Evolutionary conservation across 2,329 filamentous ascomycete genomes (phyloP).

Genomic region (Zymoseptoria brevis): DNA sequence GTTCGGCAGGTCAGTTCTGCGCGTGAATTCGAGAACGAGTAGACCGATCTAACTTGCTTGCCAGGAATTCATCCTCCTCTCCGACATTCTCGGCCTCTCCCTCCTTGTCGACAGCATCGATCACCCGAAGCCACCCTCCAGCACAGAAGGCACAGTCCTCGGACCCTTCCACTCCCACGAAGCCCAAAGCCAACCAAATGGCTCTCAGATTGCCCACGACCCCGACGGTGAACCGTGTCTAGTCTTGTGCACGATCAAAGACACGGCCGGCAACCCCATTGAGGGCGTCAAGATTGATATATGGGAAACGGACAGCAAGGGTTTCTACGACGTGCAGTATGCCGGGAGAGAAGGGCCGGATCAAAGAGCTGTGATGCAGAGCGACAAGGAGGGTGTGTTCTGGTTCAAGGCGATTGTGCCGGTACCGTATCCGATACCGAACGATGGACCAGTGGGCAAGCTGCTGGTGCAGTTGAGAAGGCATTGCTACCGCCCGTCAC

Average conservation of each 20-base stretch:
- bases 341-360: conserved; percentile 55
- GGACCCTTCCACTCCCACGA: conserved; percentile 81
- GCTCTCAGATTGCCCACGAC: conserved; percentile 59
- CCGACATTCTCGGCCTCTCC: conserved; percentile 70
- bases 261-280: conserved; percentile 56
- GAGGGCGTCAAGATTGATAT: conserved; percentile 65
- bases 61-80: conserved; percentile 64
- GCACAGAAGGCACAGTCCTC: conserved; percentile 71
- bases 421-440: conserved; percentile 76
- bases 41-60: not conserved
- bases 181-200: conserved; percentile 50
- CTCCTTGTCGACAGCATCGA: conserved; percentile 76
- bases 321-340: conserved; percentile 76
- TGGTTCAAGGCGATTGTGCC: conserved; percentile 82
- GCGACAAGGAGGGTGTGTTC: conserved; percentile 64
- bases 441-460: conserved; percentile 75
- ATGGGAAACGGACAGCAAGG: conserved; percentile 77
- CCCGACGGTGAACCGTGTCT: conserved; percentile 61
- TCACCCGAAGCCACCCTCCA: conserved; percentile 63
- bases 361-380: conserved; percentile 63
- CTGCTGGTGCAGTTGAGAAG: conserved; percentile 57
- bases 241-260: conserved; percentile 63
- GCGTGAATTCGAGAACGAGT: not conserved
- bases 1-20: conserved; percentile 55
- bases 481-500: conserved; percentile 69